A percentile compares a stretch with the other conserved stretches of the same genome.
phyloP scores from a whole-genome alignment of 768 basidiomycete species.

The Macrolepiota fuliginosa region DNA sequence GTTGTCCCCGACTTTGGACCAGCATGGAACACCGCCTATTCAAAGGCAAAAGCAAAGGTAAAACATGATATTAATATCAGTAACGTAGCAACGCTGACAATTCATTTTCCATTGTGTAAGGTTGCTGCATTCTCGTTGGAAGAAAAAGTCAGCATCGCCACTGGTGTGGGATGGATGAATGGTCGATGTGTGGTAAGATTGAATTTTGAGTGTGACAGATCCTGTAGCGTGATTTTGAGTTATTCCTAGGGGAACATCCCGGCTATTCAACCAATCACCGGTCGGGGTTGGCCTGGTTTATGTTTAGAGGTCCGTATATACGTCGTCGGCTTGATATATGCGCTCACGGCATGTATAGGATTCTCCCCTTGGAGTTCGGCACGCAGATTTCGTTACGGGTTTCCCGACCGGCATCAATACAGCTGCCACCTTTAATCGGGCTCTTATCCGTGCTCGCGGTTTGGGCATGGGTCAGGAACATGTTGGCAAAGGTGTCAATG shows the following conservation, averaged over 20 bases:
- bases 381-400: constrained; percentile 66
- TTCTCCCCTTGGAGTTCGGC: constrained; percentile 76
- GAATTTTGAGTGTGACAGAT: neutral
- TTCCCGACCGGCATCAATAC: constrained; percentile 86
- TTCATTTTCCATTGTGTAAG: constrained; percentile 25
- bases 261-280: constrained; percentile 36
- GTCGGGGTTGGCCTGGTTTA: constrained; percentile 60
- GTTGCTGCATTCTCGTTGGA: constrained; percentile 51
- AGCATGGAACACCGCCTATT: constrained; percentile 59
- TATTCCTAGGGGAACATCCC: constrained; percentile 53
- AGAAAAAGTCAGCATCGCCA: constrained; percentile 63
- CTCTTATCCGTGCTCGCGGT: constrained; percentile 74
- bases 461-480: constrained; percentile 81
- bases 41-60: constrained; percentile 56
- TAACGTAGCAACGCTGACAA: constrained; percentile 7
- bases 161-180: constrained; percentile 63
- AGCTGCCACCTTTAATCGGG: constrained; percentile 79
- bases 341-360: constrained; percentile 34
- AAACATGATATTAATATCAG: constrained; percentile 12
- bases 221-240: neutral
- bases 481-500: constrained; percentile 78
- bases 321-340: neutral
- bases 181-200: constrained; percentile 64
- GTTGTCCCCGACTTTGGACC: constrained; percentile 45
- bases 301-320: constrained; percentile 56